Evolutionary conservation across 1,284 basidiomycete genomes (phyloP).

Genomic region (Cutaneotrichosporon sp.): DNA sequence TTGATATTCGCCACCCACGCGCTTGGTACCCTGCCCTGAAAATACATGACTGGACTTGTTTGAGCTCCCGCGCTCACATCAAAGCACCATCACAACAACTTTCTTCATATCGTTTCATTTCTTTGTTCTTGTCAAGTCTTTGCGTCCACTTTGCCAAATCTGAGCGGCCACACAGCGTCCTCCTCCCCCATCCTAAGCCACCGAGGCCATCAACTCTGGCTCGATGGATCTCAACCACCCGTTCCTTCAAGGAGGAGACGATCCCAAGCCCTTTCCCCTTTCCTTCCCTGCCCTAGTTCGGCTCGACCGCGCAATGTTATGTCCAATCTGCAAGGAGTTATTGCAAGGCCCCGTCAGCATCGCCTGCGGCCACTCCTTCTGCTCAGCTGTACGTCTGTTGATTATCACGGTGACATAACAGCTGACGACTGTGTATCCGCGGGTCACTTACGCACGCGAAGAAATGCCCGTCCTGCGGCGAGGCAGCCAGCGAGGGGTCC

Average conservation of each 20-base stretch:
- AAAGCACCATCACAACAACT: background rate
- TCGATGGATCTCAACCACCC: conserved; percentile 46
- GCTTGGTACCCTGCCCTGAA: background rate
- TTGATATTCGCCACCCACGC: conserved; percentile 4
- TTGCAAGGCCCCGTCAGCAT: conserved; percentile 47
- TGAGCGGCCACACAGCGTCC: no score
- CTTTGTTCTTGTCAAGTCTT: background rate
- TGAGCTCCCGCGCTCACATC: background rate
- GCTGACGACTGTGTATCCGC: conserved; percentile 41
- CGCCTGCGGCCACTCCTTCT: conserved; percentile 51
- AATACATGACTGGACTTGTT: conserved; percentile 7
- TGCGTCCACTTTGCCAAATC: no score
- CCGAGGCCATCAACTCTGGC: background rate
- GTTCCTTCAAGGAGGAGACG: conserved; percentile 33
- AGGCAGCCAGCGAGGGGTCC: conserved; percentile 37
- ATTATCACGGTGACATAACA: background rate
- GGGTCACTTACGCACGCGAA: conserved; percentile 36
- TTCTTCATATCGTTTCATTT: background rate
- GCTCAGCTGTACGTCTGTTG: conserved; percentile 43
- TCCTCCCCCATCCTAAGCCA: background rate
- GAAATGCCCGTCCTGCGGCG: conserved; percentile 44
- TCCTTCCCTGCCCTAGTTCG: conserved; percentile 36
- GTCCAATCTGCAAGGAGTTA: conserved; percentile 49
- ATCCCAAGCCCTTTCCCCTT: conserved; percentile 41
- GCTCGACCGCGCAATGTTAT: conserved; percentile 42